Percentiles rank a stretch among this genome's conserved stretches.
Conservation (phyloP, 1,139 yeast species). For the Geotrichum candidum region DNA sequence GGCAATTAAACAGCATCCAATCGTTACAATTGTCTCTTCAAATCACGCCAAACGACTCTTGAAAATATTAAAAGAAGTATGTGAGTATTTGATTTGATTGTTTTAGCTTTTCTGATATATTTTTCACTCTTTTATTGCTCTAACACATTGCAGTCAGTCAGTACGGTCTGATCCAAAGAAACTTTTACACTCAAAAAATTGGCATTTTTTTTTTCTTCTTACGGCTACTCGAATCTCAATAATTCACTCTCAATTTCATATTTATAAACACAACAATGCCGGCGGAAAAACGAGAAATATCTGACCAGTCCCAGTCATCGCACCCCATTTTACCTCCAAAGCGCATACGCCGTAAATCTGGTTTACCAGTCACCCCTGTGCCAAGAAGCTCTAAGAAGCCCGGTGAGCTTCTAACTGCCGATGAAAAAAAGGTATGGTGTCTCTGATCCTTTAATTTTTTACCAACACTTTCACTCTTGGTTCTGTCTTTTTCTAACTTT, state of each 20-base stretch:
- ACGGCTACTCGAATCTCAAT: neutral
- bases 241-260: neutral
- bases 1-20: too few species aligned
- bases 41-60: too few species aligned
- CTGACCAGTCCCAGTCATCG: neutral
- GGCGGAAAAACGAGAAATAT: neutral
- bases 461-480: neutral
- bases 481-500: neutral
- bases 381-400: constrained; percentile 24
- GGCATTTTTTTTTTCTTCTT: too few species aligned
- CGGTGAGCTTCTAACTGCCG: constrained; percentile 29
- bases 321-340: constrained; percentile 19
- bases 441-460: neutral
- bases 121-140: too few species aligned
- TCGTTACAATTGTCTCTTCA: too few species aligned
- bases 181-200: too few species aligned
- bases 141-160: too few species aligned
- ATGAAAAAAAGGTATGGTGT: constrained; percentile 26
- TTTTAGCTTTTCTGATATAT: too few species aligned
- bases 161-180: too few species aligned
- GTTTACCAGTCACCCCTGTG: constrained; percentile 20
- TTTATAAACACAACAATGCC: neutral
- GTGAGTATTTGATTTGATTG: too few species aligned
- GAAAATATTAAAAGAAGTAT: too few species aligned
- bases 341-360: constrained; percentile 19